Conservation (phyloP, 2,329 filamentous ascomycete species). For the Eurotiales sp. region DNA sequence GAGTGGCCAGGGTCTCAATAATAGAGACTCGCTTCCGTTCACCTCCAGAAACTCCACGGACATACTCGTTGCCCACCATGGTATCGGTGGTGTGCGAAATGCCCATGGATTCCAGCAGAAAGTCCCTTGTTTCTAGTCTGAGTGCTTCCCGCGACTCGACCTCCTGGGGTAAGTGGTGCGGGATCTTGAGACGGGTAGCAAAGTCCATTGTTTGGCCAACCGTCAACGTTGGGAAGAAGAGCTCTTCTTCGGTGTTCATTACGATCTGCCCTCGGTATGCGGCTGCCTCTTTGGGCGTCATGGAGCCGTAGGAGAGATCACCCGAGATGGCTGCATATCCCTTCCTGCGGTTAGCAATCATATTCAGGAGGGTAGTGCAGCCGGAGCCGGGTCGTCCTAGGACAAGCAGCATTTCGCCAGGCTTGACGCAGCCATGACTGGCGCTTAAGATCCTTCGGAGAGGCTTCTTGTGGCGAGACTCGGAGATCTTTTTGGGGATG, state of each 20-base stretch:
- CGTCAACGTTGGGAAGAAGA: constrained; percentile 50
- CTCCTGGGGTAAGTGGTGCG: constrained; percentile 46
- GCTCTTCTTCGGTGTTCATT: constrained; percentile 52
- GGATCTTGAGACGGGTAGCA: constrained; percentile 56
- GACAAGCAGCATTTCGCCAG: constrained; percentile 69
- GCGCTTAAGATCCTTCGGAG: constrained; percentile 61
- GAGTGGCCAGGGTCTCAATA: constrained; percentile 58
- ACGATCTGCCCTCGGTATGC: constrained; percentile 56
- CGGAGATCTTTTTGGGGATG: constrained; percentile 51
- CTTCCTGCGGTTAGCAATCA: constrained; percentile 61
- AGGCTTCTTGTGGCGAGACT: constrained; percentile 54
- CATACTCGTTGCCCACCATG: constrained; percentile 64
- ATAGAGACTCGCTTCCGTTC: constrained; percentile 68
- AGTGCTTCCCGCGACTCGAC: constrained; percentile 44
- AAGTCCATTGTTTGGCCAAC: constrained; percentile 53
- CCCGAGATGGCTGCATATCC: constrained; percentile 59
- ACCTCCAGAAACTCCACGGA: constrained; percentile 65
- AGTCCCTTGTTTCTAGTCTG: constrained; percentile 48
- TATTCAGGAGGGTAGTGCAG: constrained; percentile 68
- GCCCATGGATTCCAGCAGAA: constrained; percentile 55
- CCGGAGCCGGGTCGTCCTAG: constrained; percentile 66
- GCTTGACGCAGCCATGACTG: constrained; percentile 65
- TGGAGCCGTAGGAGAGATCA: constrained; percentile 54
- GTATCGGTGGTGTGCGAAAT: constrained; percentile 61
- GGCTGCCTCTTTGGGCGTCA: constrained; percentile 40